Evolutionary conservation across 805 yeast species (phyloP), one percentile per base, ranked within the genome.

Genomic region (Grigorovia yakushimaensis): DNA sequence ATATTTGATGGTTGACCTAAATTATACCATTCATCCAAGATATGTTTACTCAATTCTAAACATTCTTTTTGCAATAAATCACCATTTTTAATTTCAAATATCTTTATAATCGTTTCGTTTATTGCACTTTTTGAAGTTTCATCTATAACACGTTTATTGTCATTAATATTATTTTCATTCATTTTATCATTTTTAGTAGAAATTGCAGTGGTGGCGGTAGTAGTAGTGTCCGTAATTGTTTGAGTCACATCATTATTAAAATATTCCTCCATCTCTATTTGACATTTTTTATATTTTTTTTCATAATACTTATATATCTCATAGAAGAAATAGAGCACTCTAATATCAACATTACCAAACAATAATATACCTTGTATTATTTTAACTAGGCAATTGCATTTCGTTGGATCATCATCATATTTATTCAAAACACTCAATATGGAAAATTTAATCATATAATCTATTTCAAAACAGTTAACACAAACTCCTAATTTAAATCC

Each of bases 311-410:
- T 10, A 41, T 41, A 43, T 22, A 52, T 20, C 21, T 20, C 22
- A 39, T 21, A 39, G 21, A 76, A 73, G 40, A 73, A 67, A 71
- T 73, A 69, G 18, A 76, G 51, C 2, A 68, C 57, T 41, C 65
- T 68, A 9, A 73, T 22, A 48, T 72, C 74, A 23, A 69, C 55
- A 1, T 73, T 75, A 15, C 80, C 80, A 48, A 64, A 67, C 41
- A 75, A 51, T 7, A 73, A 38, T 8, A 75, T 49, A 0, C 73
- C 74, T 65, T 73, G 69, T 1, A 74, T 45, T 1, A 77, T 62
- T 27, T 67, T 62, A 40, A 71, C 68, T 43, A 69, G 66, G 4
- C 73, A 53, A 2, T 46, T 39, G 3, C 64, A 44, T 2, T 64
- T 54, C 1, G 58, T 47, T 0, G 73, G 68, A 54, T 75, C 77